These are phyloP conservation scores for Alternaria hordeiaustralica DNA, from an alignment of 2,329 filamentous ascomycete genomes.

Conservation along the genomic window DNA sequence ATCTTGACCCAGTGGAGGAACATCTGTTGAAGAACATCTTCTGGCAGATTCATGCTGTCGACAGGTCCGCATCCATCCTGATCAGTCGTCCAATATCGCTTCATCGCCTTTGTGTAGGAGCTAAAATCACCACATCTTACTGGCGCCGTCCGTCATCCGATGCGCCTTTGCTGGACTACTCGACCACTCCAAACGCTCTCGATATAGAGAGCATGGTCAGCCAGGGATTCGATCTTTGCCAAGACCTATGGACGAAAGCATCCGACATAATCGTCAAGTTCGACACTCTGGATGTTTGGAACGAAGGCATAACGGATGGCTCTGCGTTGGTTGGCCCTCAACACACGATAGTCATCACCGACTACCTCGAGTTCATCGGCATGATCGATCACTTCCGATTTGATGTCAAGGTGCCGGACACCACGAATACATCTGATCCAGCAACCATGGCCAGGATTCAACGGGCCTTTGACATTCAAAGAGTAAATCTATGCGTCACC, in stretches of 20 bases:
- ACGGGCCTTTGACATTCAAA: background rate
- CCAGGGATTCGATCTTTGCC: background rate
- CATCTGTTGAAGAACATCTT: background rate
- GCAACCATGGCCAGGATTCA: background rate
- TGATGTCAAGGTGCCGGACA: background rate
- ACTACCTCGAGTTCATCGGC: background rate
- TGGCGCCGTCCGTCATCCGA: background rate
- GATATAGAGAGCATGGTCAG: background rate
- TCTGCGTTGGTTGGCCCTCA: background rate
- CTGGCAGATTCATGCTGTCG: background rate
- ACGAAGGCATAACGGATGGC: background rate
- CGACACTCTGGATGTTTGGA: background rate
- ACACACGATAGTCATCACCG: background rate
- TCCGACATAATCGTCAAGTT: background rate
- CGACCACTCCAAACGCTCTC: background rate
- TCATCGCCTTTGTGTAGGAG: background rate
- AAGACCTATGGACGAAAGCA: background rate
- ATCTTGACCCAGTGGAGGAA: background rate
- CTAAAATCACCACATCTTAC: background rate
- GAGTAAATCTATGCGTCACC: background rate
- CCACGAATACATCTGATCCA: background rate
- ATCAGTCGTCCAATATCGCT: background rate
- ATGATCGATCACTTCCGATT: background rate
- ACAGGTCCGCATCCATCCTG: background rate
- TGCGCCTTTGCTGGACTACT: background rate